Base-by-base conservation (phyloP, 2,329 filamentous ascomycete genomes). In the Westerdykella aurantiaca region DNA sequence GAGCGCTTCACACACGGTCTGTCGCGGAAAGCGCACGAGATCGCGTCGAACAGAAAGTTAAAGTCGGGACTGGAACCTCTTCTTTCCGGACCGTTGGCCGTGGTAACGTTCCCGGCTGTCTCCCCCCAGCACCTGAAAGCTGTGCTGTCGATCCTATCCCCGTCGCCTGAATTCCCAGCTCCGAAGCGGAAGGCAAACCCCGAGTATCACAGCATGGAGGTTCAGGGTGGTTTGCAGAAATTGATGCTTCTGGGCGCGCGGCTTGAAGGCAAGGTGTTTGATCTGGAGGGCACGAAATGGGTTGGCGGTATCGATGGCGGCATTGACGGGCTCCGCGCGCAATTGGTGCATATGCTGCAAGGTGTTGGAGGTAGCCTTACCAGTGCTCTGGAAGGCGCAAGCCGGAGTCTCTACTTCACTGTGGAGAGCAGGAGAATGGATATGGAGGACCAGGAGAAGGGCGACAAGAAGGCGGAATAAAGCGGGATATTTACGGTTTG, bases 141-240 rank as follows among this genome's bases (percentile, higher is more conserved):
- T 0, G 89, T 86, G 0, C 73, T 98, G 35, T 83, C 80, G 33
- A 78, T 95, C 37, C 79, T 98, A 17, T 70, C 85, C 0, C 90
- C 91, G 0, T 71, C 82, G 7, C 79, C 81, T 3, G 72, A 78
- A 5, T 97, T 95, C 66, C 84, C 89, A 0, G 82, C 87, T 4
- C 91, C 91, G 1, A 81, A 80, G 41, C 78, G 88, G 48, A 84
- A 78, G 66, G 83, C 80, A 56, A 88, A 79, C 58, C 89, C 91
- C 0, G 82, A 83, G 11, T 95, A 89, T 69, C 79, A 95, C 66
- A 91, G 96, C 44, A 76, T 81, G 0, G 68, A 76, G 1, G 87
- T 91, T 43, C 90, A 96, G 69, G 80, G 73, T 51, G 93, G 86
- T 6, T 66, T 98, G 55, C 82, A 88, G 60, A 98, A 98, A 72